Percentiles rank a stretch among this genome's conserved stretches.
These are phyloP conservation scores for Sphagnum fallax DNA, from an alignment of 228 moss, liverwort and hornwort genomes.

Conservation along the genomic window DNA sequence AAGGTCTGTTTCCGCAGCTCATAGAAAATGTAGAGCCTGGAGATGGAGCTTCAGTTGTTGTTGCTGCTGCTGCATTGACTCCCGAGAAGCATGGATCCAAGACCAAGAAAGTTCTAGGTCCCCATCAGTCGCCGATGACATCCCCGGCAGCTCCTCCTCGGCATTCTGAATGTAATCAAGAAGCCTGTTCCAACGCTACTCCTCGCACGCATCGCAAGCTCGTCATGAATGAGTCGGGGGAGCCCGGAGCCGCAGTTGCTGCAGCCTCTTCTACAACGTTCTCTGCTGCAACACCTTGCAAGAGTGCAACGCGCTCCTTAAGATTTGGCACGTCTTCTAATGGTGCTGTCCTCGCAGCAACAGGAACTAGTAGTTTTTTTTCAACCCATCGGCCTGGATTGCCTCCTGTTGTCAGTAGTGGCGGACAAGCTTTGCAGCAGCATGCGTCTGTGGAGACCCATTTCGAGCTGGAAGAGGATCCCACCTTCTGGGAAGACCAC, in stretches of 20 bases:
- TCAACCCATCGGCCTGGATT: conserved; percentile 33
- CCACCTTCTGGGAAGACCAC: conserved; percentile 84
- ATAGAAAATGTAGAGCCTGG: conserved; percentile 52
- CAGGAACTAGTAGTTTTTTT: conserved; percentile 10
- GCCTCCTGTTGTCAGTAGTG: conserved; percentile 17
- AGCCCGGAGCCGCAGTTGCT: conserved; percentile 13
- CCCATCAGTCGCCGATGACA: conserved; percentile 34
- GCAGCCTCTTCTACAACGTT: conserved; percentile 22
- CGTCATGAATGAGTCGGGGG: conserved; percentile 34
- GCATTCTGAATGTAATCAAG: conserved; percentile 21
- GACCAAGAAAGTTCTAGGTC: conserved; percentile 25
- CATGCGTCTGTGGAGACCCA: conserved; percentile 32
- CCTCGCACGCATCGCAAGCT: conserved; percentile 49
- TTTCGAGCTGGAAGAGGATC: conserved; percentile 78
- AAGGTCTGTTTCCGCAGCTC: conserved; percentile 49
- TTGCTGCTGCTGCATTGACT: conserved; percentile 21
- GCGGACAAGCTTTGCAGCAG: conserved; percentile 13
- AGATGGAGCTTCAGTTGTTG: conserved; percentile 15
- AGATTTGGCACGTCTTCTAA: conserved; percentile 47
- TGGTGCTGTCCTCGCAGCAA: conserved; percentile 4
- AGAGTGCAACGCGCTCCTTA: conserved; percentile 67
- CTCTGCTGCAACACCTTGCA: conserved; percentile 51
- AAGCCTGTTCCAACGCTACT: conserved; percentile 23
- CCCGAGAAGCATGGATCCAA: conserved; percentile 11
- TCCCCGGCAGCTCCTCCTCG: conserved; percentile 2